These are phyloP conservation scores for Cyclotella sp. DNA, from an alignment of 108 stramenopile species.

Conservation along the genomic window DNA sequence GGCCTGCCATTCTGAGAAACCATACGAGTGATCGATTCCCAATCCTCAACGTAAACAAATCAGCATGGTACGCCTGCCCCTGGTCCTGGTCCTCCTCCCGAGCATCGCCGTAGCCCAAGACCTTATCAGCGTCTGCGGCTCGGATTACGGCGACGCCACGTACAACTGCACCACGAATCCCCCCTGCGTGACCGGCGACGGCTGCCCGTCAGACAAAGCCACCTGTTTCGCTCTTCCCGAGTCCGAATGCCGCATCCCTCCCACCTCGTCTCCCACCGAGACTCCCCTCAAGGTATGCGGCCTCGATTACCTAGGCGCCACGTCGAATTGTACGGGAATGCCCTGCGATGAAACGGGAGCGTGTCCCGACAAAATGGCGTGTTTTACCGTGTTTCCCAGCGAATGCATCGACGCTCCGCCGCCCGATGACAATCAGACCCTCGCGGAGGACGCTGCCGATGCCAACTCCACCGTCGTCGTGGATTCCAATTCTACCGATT, in stretches of 20 bases:
- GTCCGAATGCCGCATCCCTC: background rate
- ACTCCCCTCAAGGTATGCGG: background rate
- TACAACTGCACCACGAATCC: slow-evolving; percentile 25
- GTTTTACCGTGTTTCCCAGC: too few species aligned
- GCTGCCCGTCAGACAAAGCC: slow-evolving; percentile 13
- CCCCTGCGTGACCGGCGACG: slow-evolving; percentile 24
- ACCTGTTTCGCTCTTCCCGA: slow-evolving; percentile 27
- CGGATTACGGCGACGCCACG: slow-evolving; percentile 17
- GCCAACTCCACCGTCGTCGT: background rate
- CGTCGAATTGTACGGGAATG: background rate
- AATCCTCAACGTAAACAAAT: too few species aligned
- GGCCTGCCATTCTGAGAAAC: too few species aligned
- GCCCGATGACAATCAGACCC: background rate
- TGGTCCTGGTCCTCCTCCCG: background rate
- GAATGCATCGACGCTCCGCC: background rate
- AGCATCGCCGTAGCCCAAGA: background rate
- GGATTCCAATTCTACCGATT: background rate
- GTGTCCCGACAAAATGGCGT: too few species aligned
- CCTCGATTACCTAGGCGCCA: background rate
- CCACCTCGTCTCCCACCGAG: background rate
- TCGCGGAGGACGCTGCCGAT: too few species aligned
- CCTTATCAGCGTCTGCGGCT: slow-evolving; percentile 27
- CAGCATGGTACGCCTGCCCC: background rate
- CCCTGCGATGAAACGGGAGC: background rate
- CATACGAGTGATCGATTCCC: too few species aligned